Evolutionary conservation across 1,284 basidiomycete species (phyloP).

Genomic region (Crepidotus sp.): DNA sequence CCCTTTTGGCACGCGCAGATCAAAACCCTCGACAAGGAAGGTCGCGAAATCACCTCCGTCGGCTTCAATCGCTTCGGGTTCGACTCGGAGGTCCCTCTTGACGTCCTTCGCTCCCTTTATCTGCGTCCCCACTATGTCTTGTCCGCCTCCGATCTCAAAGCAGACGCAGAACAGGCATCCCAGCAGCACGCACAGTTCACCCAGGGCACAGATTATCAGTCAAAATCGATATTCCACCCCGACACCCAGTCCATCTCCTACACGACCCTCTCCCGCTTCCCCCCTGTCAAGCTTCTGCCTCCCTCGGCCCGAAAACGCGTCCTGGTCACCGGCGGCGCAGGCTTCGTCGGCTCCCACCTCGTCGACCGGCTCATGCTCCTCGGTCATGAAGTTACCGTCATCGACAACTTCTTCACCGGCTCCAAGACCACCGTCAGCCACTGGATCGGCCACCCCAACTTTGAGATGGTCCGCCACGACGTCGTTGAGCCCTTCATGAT

Average conservation of each 20-base stretch:
- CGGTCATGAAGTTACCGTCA: constrained; percentile 94
- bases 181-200: constrained; percentile 49
- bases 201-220: constrained; percentile 54
- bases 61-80: constrained; percentile 83
- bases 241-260: constrained; percentile 78
- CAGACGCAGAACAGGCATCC: constrained; percentile 23
- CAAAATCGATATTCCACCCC: constrained; percentile 78
- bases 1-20: constrained; percentile 32
- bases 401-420: constrained; percentile 98
- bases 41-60: constrained; percentile 67
- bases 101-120: constrained; percentile 77
- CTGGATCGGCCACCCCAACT: constrained; percentile 97
- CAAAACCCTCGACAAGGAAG: constrained; percentile 61
- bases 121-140: constrained; percentile 72
- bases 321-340: constrained; percentile 92
- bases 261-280: constrained; percentile 84
- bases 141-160: constrained; percentile 31
- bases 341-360: constrained; percentile 96
- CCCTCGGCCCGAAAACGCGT: constrained; percentile 78
- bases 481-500: constrained; percentile 96
- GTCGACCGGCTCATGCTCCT: constrained; percentile 96
- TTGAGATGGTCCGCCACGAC: constrained; percentile 95
- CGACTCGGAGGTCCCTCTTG: constrained; percentile 73
- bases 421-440: constrained; percentile 90
- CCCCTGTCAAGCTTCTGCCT: constrained; percentile 81